Conservation (phyloP, 768 basidiomycete genomes). For the Fomitopsis serialis region DNA sequence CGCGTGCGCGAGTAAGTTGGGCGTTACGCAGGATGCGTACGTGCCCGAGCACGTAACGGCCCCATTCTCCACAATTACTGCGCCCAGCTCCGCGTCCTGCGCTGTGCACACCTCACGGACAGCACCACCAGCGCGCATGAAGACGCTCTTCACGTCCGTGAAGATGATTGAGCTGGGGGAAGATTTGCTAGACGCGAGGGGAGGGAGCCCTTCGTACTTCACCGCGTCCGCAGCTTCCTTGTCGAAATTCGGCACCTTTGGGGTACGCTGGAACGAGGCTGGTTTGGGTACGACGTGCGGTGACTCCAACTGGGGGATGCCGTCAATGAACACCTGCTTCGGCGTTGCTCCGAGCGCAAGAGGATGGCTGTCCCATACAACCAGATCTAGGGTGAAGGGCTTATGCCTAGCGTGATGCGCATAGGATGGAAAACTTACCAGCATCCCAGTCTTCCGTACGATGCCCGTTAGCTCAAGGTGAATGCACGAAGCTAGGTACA, state of each 20-base stretch:
- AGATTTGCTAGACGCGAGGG: constrained; percentile 40
- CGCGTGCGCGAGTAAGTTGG: constrained; percentile 2
- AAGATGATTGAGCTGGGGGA: constrained; percentile 44
- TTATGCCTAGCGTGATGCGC: neutral
- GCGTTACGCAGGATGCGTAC: constrained; percentile 2
- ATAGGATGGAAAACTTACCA: neutral
- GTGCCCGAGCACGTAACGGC: constrained; percentile 47
- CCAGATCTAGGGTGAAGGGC: constrained; percentile 45
- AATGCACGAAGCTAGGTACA: neutral
- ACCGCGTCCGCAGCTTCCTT: constrained; percentile 49
- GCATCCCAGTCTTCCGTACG: neutral
- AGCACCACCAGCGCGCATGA: constrained; percentile 27
- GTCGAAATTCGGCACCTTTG: constrained; percentile 55
- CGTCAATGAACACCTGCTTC: constrained; percentile 80
- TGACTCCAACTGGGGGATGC: constrained; percentile 59
- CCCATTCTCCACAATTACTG: constrained; percentile 51
- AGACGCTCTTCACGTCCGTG: constrained; percentile 55
- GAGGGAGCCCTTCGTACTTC: constrained; percentile 61
- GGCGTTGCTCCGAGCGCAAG: constrained; percentile 75
- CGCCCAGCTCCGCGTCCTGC: constrained; percentile 16
- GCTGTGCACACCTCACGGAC: constrained; percentile 28
- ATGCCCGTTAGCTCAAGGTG: neutral
- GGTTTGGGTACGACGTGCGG: constrained; percentile 53
- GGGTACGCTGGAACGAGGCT: constrained; percentile 41
- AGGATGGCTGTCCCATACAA: constrained; percentile 77